Percentiles rank a stretch among this genome's conserved stretches.
Conservation (phyloP, 2,329 filamentous ascomycete genomes). For the Botrytis sinoallii region DNA sequence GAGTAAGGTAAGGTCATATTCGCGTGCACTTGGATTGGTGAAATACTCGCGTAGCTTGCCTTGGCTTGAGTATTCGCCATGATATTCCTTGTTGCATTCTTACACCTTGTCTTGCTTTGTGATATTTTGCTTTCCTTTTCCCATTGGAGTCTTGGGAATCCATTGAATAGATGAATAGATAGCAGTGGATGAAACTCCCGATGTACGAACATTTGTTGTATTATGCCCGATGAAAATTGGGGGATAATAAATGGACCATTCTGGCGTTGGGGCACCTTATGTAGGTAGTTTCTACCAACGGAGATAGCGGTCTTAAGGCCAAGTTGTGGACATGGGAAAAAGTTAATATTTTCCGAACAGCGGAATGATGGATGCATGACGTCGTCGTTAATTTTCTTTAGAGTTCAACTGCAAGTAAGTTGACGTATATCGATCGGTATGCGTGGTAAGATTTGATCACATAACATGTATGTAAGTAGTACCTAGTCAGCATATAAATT, state of each 20-base stretch:
- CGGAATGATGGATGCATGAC: neutral
- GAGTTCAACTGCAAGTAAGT: too few species aligned
- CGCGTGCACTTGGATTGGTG: neutral
- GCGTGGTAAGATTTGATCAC: neutral
- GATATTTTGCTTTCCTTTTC: neutral
- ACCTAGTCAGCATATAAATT: neutral
- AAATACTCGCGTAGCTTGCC: neutral
- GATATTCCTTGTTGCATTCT: neutral
- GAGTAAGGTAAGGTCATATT: neutral
- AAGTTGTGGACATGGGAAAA: neutral
- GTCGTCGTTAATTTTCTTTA: neutral
- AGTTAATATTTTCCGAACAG: too few species aligned
- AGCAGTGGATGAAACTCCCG: neutral
- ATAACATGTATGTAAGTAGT: too few species aligned
- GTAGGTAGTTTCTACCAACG: neutral
- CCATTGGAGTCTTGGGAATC: neutral
- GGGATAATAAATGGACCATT: neutral
- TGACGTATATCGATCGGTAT: too few species aligned
- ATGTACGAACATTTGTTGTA: neutral
- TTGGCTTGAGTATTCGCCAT: neutral
- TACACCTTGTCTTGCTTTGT: neutral
- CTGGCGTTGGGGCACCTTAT: neutral
- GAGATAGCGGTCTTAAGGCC: neutral
- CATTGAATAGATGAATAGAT: neutral
- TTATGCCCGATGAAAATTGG: neutral